Base-by-base conservation (phyloP, 176 grass and related monocot genomes). In the Aegilops speltoides region DNA sequence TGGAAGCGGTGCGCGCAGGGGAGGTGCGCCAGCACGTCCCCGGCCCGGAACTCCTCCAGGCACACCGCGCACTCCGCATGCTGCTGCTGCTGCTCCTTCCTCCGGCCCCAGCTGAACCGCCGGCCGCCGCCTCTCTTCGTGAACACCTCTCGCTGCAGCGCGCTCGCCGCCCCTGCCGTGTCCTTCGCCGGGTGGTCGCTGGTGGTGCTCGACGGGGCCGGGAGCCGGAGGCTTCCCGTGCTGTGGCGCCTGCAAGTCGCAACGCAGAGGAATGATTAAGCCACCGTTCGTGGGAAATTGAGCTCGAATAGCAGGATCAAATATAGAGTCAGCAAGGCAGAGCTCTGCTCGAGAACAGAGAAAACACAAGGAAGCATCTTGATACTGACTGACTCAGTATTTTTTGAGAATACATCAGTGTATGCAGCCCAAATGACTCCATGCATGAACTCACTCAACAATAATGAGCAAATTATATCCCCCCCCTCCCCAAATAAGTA, bases 1-100 rank as follows among this genome's bases (percentile, higher is more conserved):
- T 98, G 96, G 90, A 96, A 98, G 75, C 96, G 88, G 88, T 98
- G 96, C 22, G 79, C 80, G 73, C 96, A 98, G 36, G 92, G 93
- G 41, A 98, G 90, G 70, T 92, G 93, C 26, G 83, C 79, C 69
- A 98, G 81, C 23, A 91, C 86, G 24, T 98, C 93, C 0, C 96
- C 96, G 0, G 50, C 80, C 32, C 45, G 65, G 82, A 98, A 89
- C 80, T 98, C 91, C 34, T 98, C 96, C 31, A 98, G 83, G 71
- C 96, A 98, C 54, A 98, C 93, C n/a, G 87, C 92, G 45, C 96
- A 98, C 46, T 94, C 93, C 60, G 45, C 17, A 3, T 74, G 63
- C 31, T 89, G 61, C 9, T 62, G 57, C 1, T 68, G 28, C 88
- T 79, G 83, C 41, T 74, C 86, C 89, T 93, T 81, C 83, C 88